Conservation (phyloP, 108 stramenopile genomes). For the Mediolabrus comicus region DNA sequence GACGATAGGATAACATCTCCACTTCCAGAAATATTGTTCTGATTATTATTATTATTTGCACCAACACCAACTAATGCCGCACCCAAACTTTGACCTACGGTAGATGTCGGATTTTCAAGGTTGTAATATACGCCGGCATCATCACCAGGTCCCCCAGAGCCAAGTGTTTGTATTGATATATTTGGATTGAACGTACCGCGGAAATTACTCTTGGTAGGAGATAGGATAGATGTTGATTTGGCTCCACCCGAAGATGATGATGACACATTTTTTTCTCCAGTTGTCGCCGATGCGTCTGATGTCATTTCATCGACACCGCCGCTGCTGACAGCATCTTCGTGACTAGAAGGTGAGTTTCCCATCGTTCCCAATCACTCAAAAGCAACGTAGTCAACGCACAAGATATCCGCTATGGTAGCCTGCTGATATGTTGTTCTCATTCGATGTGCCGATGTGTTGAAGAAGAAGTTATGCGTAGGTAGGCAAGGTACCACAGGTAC, state of each 20-base stretch:
- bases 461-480: no score
- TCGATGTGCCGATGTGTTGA: no score
- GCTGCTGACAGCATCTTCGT: not conserved
- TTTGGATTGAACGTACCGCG: constrained; percentile 8
- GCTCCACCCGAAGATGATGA: no score
- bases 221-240: not conserved
- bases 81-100: constrained; percentile 3
- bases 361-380: no score
- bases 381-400: no score
- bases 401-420: no score
- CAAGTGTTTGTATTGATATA: constrained; percentile 19
- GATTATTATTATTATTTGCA: not conserved
- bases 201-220: not conserved
- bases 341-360: not conserved
- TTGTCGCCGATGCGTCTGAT: not conserved
- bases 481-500: no score
- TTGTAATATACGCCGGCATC: constrained; percentile 1
- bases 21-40: not conserved
- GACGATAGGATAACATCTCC: constrained; percentile 28
- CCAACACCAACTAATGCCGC: constrained; percentile 8
- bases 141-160: not conserved
- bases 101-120: not conserved
- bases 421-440: no score
- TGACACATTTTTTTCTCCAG: not conserved
- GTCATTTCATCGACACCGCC: not conserved